Base-by-base conservation (phyloP, 1,284 basidiomycete species). In the Ceratobasidium sp. region DNA sequence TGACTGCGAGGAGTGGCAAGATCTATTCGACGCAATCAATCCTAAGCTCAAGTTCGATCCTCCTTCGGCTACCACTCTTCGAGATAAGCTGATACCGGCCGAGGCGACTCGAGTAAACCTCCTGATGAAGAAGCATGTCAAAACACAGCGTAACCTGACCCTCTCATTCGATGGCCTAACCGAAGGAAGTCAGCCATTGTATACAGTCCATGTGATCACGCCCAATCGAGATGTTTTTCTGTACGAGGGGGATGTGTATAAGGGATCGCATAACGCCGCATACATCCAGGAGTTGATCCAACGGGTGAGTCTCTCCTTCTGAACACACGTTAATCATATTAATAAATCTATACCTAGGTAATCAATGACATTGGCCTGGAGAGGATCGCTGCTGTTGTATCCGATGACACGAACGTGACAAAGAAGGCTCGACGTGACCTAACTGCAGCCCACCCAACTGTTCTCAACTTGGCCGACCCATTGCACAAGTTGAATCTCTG, bases 391-490 rank as follows among this genome's bases (percentile, higher is more conserved):
- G 60, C 41, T 22, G 44, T 62, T 45, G 41, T 62, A 15, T 62
- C 60, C 15, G 60, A 62, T 22, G 41, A 62, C 24, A 62, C 44
- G 15, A 62, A 62, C 47, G 47, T 44, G 1, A 45, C 41, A n/a
- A 62, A 62, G 60, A 62, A 62, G 60, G 60, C 60, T 3, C 60
- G 22, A 9, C 60, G 41, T 6, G 60, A 62, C 60, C 47, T 62
- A 14, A 45, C 60, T 24, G n/a, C 41, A 22, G 60, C 11, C 5
- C 36, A 44, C 27, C 36, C 77, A 1, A 79, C 77, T 2, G 75
- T 83, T 1, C 71, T 84, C 45, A 79, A 81, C 51, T 50, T 82
- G 0, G 78, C 80, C 3, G 82, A 84, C 53, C 78, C 80, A 0
- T 79, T 79, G 31, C 83, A 84, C 64, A 79, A 81, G 45, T 75